A percentile compares a stretch with the other conserved stretches of the same genome.
Evolutionary conservation across 805 yeast genomes (phyloP).

Genomic region (Saturnispora quitensis): DNA sequence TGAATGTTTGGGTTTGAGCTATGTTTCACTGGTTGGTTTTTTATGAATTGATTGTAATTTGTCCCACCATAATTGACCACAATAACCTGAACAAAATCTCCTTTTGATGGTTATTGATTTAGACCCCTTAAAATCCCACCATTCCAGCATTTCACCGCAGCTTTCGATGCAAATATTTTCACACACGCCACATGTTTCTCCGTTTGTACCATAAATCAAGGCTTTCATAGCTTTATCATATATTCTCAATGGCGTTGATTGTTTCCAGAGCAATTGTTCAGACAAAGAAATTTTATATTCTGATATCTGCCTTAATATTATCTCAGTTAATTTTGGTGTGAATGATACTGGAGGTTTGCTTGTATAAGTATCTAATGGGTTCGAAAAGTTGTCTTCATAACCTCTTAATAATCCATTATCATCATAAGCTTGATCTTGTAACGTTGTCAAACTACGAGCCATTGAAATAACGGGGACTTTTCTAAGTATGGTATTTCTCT

Average conservation of each 20-base stretch:
- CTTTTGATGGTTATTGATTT: constrained; percentile 42
- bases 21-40: not conserved
- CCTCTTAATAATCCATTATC: constrained; percentile 8
- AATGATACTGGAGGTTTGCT: constrained; percentile 16
- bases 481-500: constrained; percentile 18
- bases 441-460: constrained; percentile 25
- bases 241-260: constrained; percentile 34
- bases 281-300: constrained; percentile 43
- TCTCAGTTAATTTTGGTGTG: constrained; percentile 39
- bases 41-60: constrained; percentile 8
- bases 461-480: constrained; percentile 17
- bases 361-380: constrained; percentile 11
- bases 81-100: constrained; percentile 46
- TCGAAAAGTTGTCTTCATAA: constrained; percentile 10
- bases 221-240: constrained; percentile 43
- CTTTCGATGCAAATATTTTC: constrained; percentile 41
- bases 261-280: constrained; percentile 48
- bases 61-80: constrained; percentile 30
- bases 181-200: constrained; percentile 48
- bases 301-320: constrained; percentile 41
- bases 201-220: constrained; percentile 40
- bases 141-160: constrained; percentile 49
- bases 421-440: constrained; percentile 22
- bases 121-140: constrained; percentile 57
- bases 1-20: constrained; percentile 41